A percentile compares a stretch with the other conserved stretches of the same genome.
Conservation (phyloP, 1,284 basidiomycete species). For the Trichosporon coremiiforme region DNA sequence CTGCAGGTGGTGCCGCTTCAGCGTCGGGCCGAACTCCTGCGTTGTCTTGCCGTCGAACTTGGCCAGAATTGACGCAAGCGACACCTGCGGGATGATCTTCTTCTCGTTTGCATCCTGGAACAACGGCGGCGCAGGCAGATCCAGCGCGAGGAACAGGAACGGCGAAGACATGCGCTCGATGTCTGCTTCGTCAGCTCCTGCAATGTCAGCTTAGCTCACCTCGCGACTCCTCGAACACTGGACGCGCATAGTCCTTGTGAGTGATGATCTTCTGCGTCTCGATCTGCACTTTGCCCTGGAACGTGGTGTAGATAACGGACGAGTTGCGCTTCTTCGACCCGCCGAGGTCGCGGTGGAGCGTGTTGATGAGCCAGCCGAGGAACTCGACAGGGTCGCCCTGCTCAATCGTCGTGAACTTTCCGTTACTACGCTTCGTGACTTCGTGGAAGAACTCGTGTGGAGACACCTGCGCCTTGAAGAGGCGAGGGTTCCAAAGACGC, state of each 20-base stretch:
- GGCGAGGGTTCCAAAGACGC: slow-evolving; percentile 91
- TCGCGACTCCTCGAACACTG: slow-evolving; percentile 86
- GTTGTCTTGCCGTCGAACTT: slow-evolving; percentile 94
- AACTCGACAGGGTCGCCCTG: slow-evolving; percentile 97
- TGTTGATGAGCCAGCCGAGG: slow-evolving; percentile 92
- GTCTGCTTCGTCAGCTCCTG: slow-evolving; percentile 60
- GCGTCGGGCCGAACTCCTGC: slow-evolving; percentile 79
- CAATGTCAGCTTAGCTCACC: slow-evolving; percentile 60
- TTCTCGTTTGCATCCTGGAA: slow-evolving; percentile 95
- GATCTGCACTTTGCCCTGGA: slow-evolving; percentile 89
- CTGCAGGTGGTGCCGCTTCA: slow-evolving; percentile 86
- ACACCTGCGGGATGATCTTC: slow-evolving; percentile 98
- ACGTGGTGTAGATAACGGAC: slow-evolving; percentile 87
- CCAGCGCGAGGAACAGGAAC: slow-evolving; percentile 92
- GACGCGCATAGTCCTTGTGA: slow-evolving; percentile 73
- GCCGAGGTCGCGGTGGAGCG: slow-evolving; percentile 86
- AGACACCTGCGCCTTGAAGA: slow-evolving; percentile 97
- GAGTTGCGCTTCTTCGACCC: slow-evolving; percentile 83
- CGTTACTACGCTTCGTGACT: slow-evolving; percentile 80
- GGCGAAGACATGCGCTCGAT: slow-evolving; percentile 83
- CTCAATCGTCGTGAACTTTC: slow-evolving; percentile 87
- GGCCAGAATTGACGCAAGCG: slow-evolving; percentile 83
- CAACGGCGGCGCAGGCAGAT: slow-evolving; percentile 91
- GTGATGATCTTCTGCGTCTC: slow-evolving; percentile 92
- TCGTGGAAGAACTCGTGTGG: slow-evolving; percentile 99